Evolutionary conservation across 1,139 yeast species (phyloP), one percentile per base, ranked within the genome.

Genomic region (Yamadazyma mexicana): DNA sequence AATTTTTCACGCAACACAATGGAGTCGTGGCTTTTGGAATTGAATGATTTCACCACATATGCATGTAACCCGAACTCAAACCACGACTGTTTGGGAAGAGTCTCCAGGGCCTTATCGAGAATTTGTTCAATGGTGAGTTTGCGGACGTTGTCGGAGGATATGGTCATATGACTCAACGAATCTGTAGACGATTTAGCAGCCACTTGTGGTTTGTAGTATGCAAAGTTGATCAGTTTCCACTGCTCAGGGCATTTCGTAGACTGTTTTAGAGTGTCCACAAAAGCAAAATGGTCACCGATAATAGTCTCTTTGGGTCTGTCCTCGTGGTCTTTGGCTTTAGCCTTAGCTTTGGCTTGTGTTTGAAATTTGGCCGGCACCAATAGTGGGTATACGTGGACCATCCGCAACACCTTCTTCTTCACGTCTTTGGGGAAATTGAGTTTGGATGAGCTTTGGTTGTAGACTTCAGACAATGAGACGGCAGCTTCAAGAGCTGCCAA

Each of bases 21-120:
- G 37, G 82, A 74, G 24, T 79, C 84, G 34, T 65, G 68, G 1
- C 83, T 69, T 39, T 72, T 72, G 7, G 77, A 67, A 54, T 76
- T 77, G 64, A 87, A 87, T 0, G 95, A 81, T 56, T 87, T 88
- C 3, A 89, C 87, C 25, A 77, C 69, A 12, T 81, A 68, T 0
- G 85, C 83, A 33, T 75, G 77, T 26, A 84, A 59, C 2, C 82
- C 75, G 48, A 83, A 87, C 24, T 78, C 80, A 44, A 74, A 73
- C 83, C 88, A 82, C 37, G 67, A 70, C 12, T 78, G 80, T 29
- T 69, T 59, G 2, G 96, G 95, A 14, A 88, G 61, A 2, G 64
- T 64, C 15, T 70, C 73, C 45, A 69, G 62, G 3, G 87, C 89
- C 43, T 71, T 77, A 38, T 82, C 84, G 49, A 75, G 79, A 11